Evolutionary conservation across 2,329 filamentous ascomycete genomes (phyloP).

Genomic region (Claviceps sp.): DNA sequence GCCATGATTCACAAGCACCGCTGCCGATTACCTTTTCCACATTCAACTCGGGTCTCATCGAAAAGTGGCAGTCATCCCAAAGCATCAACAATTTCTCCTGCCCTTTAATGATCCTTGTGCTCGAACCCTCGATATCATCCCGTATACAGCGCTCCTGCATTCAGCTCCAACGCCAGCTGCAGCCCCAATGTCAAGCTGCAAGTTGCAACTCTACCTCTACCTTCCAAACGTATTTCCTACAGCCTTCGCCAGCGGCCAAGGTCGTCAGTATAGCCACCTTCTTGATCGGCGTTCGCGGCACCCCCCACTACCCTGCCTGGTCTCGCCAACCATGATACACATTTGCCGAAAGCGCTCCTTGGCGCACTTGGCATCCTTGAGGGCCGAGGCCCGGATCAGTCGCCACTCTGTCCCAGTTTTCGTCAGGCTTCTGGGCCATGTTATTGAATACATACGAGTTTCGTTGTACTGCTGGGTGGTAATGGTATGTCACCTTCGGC

Average conservation of each 20-base stretch:
- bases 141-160: too few species aligned
- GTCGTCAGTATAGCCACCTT: conserved; percentile 12
- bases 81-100: too few species aligned
- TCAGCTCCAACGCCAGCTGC: too few species aligned
- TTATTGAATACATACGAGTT: conserved; percentile 28
- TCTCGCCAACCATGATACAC: conserved; percentile 27
- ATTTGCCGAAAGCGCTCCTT: conserved; percentile 29
- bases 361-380: conserved; percentile 29
- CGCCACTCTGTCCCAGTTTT: conserved; percentile 28
- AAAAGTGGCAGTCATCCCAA: too few species aligned
- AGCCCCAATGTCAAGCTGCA: too few species aligned
- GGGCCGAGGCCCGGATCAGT: conserved; percentile 18
- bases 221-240: conserved; percentile 6
- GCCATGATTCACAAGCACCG: too few species aligned
- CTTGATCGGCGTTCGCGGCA: conserved; percentile 17
- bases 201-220: not conserved
- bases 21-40: too few species aligned
- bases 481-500: conserved; percentile 8
- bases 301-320: conserved; percentile 9
- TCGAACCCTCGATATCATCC: too few species aligned
- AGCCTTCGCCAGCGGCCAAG: conserved; percentile 2
- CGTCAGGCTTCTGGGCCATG: conserved; percentile 26
- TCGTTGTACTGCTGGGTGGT: conserved; percentile 16
- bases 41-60: too few species aligned
- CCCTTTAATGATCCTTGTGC: too few species aligned